Conservation (phyloP, 1,284 basidiomycete species). For the Pascua guehoae region DNA sequence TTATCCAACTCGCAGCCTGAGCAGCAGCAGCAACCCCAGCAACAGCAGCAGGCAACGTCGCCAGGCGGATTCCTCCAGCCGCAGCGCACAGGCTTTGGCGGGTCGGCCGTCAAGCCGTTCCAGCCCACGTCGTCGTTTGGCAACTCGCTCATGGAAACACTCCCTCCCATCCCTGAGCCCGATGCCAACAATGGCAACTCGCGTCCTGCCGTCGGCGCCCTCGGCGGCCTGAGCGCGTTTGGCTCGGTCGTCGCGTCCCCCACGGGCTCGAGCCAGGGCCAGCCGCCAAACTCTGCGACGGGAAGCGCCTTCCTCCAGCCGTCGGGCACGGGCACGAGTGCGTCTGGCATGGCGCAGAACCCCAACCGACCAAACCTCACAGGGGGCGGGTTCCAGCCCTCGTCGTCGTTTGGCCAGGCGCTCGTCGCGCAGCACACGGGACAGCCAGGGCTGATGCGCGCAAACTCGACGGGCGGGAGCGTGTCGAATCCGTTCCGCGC, state of each 20-base stretch:
- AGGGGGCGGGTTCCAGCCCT: slow-evolving; percentile 66
- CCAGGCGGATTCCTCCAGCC: slow-evolving; percentile 55
- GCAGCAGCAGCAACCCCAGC: not conserved
- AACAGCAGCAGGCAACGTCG: slow-evolving; percentile 3
- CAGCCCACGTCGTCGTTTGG: slow-evolving; percentile 88
- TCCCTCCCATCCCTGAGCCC: slow-evolving; percentile 57
- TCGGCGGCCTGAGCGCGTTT: slow-evolving; percentile 1
- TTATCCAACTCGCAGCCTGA: not conserved
- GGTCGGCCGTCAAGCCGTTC: slow-evolving; percentile 70
- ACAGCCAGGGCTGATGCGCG: not conserved
- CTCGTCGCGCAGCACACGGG: slow-evolving; percentile 53
- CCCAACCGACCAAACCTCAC: slow-evolving; percentile 12
- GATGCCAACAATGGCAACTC: not conserved
- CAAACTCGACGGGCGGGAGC: slow-evolving; percentile 30
- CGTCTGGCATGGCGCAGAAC: not conserved
- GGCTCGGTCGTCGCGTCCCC: not conserved
- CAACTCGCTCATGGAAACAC: slow-evolving; percentile 67
- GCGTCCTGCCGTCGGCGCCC: not conserved
- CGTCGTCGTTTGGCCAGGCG: slow-evolving; percentile 77
- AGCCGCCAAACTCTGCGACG: not conserved
- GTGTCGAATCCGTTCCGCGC: slow-evolving; percentile 42
- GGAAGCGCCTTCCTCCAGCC: not conserved
- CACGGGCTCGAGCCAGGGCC: not conserved
- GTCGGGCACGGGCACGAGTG: not conserved
- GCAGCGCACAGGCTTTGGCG: slow-evolving; percentile 76